Evolutionary conservation across 202 grass and related monocot species (phyloP), one percentile per base, ranked within the genome.

Genomic region (Cymbopogon flexuosus): DNA sequence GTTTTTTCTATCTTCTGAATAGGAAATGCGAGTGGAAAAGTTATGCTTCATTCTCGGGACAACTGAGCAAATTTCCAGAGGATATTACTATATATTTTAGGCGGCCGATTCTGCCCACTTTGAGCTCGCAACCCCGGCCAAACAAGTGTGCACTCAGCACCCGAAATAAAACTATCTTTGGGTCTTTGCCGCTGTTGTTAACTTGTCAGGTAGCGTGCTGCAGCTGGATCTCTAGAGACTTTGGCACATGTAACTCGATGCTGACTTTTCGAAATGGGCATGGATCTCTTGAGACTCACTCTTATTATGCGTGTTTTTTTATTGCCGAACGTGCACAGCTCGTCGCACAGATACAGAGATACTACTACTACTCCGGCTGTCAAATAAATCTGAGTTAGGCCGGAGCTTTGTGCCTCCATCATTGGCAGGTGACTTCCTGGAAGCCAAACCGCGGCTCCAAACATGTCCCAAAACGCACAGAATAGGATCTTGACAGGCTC

Each of bases 191-290:
- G 12, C 11, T 13, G 8, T 39, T 83, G 10, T 23, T 1, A 33
- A 76, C 36, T 29, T 70, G 67, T 70, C 34, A 58, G 71, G 43
- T 85, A 39, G 76, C 70, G 79, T 76, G 19, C 45, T 59, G 71
- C 35, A 77, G 57, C 15, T 47, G 45, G 45, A 47, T 27, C 27
- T 27, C 15, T 47, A 56, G 75, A 76, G 4, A 13, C 27, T 27
- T 27, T 27, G 27, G 23, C 51, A 79, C 75, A 42, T n/a, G 66
- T 69, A 66, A 71, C 43, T 78, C 7, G 60, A 23, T 24, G 40
- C 62, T 42, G 52, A 16, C 51, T 54, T 61, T 27, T 65, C 67
- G 3, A 33, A 31, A 71, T 39, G 37, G 9, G 13, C 4, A 39
- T 4, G 51, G 19, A 70, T 42, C 40, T 40, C 69, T 33, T 62